Percentiles rank a stretch among this genome's conserved stretches.
phyloP scores from a whole-genome alignment of 2,329 filamentous ascomycete species.

The Fusarium sp. region DNA sequence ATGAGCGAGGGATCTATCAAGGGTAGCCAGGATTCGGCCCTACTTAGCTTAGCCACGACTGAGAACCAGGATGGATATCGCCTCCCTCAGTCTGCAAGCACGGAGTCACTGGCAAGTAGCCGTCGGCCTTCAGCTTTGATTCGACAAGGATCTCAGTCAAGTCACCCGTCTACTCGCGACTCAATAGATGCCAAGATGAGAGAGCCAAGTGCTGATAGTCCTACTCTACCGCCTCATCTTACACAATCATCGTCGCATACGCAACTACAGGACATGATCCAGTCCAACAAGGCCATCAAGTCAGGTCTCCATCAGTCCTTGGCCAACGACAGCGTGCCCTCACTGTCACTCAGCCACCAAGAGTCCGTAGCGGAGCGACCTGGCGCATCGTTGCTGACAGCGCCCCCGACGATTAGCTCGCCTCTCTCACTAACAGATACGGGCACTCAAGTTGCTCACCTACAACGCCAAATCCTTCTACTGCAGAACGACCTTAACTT shows the following conservation, averaged over 20 bases:
- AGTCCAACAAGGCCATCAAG: constrained; percentile 70
- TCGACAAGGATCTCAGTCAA: constrained; percentile 62
- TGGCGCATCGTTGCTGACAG: constrained; percentile 43
- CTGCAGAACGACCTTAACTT: constrained; percentile 86
- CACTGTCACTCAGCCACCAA: constrained; percentile 64
- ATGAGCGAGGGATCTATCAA: constrained; percentile 49
- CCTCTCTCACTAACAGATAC: constrained; percentile 49
- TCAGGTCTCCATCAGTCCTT: constrained; percentile 66
- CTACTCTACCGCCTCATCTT: constrained; percentile 68
- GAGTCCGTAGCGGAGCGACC: constrained; percentile 59
- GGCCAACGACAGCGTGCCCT: constrained; percentile 69
- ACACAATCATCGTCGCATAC: constrained; percentile 63
- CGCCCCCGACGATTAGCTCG: constrained; percentile 45
- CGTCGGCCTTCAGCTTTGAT: constrained; percentile 53
- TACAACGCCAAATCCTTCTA: constrained; percentile 81
- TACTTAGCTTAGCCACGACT: constrained; percentile 55
- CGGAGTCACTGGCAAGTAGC: constrained; percentile 57
- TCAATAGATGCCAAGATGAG: constrained; percentile 48
- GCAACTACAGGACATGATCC: constrained; percentile 70
- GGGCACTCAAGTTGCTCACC: constrained; percentile 61
- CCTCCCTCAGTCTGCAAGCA: constrained; percentile 64
- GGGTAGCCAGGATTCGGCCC: constrained; percentile 52
- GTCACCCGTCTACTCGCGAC: constrained; percentile 62
- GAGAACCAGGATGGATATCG: constrained; percentile 61
- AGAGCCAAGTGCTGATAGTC: constrained; percentile 67